Base-by-base conservation (phyloP, 208 protist genomes). In the Acanthamoeba culbertsoni region DNA sequence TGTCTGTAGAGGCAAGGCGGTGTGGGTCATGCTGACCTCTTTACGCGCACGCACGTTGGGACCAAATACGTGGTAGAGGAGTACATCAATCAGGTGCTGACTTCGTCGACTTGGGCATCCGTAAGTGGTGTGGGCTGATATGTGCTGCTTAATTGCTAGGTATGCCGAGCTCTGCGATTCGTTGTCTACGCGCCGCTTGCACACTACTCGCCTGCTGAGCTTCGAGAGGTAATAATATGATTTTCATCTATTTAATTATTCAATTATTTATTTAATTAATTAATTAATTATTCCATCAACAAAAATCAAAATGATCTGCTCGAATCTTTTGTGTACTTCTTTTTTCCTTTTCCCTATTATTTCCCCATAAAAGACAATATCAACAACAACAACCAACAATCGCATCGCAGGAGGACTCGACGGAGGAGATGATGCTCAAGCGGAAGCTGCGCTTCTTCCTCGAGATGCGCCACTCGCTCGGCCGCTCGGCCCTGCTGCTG, bases 61-160 rank as follows among this genome's bases (percentile, higher is more conserved):
- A 96, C 95, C 18, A 96, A 96, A 63, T 42, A 90, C 7, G 33
- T 96, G 5, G 95, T 96, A 37, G 95, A 96, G 45, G 68, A 95
- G 26, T 95, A 96, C 84, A 92, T 95, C 4, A 84, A 71, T 33
- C 28, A 71, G 57, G 57, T 63, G 33, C n/a, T 4, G 26, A 10
- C n/a, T 63, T 0, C 0, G 0, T 31, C 57, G 16, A 23, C 48
- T 37, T 48, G n/a, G 18, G 0, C 77, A 0, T 62, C 31, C 55
- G 57, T 20, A 91, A 93, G 40, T 43, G 8, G 3, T 33, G 23
- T 6, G n/a, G 18, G 10, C 23, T 63, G n/a, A 35, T 12, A 31
- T 12, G 20, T n/a, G 0, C 7, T 28, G 55, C 12, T 62, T 28
- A 23, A 26, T 28, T 18, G 26, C 33, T 43, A 51, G 23, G 33